A percentile compares a stretch with the other conserved stretches of the same genome.
Conservation (phyloP, 2,329 filamentous ascomycete species). For the Alternaria sp. region DNA sequence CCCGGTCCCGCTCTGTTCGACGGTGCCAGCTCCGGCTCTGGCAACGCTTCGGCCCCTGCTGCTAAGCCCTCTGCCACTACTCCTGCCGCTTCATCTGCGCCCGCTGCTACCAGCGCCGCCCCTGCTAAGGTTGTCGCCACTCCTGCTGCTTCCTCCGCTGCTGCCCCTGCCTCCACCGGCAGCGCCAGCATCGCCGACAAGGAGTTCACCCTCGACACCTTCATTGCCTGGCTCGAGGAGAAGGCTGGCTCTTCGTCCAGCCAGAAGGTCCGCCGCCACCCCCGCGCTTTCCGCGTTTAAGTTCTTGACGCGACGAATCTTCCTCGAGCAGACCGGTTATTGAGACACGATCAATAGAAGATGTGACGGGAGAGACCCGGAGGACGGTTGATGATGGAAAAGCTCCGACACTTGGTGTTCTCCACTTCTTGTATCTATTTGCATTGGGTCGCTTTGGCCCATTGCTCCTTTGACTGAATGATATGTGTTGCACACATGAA, state of each 20-base stretch:
- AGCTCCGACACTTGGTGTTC: conserved; percentile 6
- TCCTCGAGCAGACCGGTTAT: neutral
- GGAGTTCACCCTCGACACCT: conserved; percentile 33
- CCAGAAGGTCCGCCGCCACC: conserved; percentile 29
- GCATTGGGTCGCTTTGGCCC: conserved; percentile 5
- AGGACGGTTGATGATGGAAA: neutral
- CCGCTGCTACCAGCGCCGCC: conserved; percentile 17
- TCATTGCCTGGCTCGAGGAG: conserved; percentile 35
- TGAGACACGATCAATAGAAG: neutral
- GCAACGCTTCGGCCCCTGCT: conserved; percentile 10
- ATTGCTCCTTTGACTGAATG: conserved; percentile 10
- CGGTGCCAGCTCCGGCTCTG: conserved; percentile 26
- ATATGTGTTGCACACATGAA: conserved; percentile 13
- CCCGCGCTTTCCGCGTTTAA: conserved; percentile 30
- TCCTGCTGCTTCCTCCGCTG: conserved; percentile 4
- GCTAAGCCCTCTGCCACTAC: conserved; percentile 18
- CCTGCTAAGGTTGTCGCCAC: conserved; percentile 13
- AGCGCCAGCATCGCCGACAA: conserved; percentile 10
- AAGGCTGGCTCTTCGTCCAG: conserved; percentile 22
- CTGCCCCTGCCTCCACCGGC: conserved; percentile 6
- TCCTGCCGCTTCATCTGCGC: neutral
- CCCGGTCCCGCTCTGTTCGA: conserved; percentile 58
- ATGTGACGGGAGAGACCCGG: neutral
- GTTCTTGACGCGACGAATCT: neutral
- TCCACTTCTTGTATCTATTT: conserved; percentile 30